phyloP scores from a whole-genome alignment of 2,329 filamentous ascomycete species.

The Diaporthe destruens region DNA sequence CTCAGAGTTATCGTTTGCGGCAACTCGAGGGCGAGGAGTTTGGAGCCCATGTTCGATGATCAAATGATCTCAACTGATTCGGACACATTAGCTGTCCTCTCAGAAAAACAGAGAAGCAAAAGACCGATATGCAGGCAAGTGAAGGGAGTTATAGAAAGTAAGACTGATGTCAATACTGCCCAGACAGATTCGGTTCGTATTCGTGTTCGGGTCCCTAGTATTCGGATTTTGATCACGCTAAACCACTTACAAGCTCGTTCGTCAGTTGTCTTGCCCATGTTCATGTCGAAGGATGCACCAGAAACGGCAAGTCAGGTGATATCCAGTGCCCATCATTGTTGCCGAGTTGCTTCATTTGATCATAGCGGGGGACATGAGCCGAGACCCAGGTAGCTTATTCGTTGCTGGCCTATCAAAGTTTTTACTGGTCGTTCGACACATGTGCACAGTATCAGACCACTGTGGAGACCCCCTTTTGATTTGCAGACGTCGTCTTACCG shows the following conservation, averaged over 20 bases:
- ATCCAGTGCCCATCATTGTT: not conserved
- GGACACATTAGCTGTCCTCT: not conserved
- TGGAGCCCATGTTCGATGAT: constrained; percentile 15
- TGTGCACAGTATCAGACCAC: constrained; percentile 27
- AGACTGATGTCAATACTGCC: not conserved
- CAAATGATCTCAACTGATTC: not conserved
- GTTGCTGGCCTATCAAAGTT: constrained; percentile 9
- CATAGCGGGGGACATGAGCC: not conserved
- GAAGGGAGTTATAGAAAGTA: constrained; percentile 14
- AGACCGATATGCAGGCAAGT: not conserved
- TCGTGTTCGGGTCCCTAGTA: constrained; percentile 25
- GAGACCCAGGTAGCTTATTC: constrained; percentile 5
- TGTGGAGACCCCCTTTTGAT: constrained; percentile 23
- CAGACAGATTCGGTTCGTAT: not conserved
- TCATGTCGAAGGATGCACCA: constrained; percentile 25
- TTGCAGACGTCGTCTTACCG: not conserved
- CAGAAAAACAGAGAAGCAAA: not conserved
- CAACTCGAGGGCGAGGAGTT: constrained; percentile 1
- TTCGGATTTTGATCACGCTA: constrained; percentile 25
- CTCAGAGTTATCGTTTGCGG: not conserved
- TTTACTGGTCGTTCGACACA: constrained; percentile 15
- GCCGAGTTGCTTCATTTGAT: constrained; percentile 18
- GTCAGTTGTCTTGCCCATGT: not conserved
- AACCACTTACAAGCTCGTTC: not conserved
- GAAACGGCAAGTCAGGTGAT: constrained; percentile 15